Conservation (phyloP, 2,329 filamentous ascomycete species). For the Phaeosphaeriaceae sp. region DNA sequence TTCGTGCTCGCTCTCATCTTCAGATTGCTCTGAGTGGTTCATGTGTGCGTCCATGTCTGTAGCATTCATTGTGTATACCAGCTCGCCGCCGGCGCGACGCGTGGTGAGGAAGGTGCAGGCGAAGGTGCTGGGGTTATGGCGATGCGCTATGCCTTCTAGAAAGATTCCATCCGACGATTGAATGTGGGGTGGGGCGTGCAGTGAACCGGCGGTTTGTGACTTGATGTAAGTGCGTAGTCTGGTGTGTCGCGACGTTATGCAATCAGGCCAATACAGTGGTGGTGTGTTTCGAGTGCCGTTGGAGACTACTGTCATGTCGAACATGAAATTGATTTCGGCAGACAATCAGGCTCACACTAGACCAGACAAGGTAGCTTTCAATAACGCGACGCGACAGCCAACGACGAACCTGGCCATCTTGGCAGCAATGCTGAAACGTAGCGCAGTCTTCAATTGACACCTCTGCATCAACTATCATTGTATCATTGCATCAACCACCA, state of each 20-base stretch:
- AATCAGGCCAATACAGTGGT: not conserved
- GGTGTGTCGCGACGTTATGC: slow-evolving; percentile 19
- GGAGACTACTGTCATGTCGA: not conserved
- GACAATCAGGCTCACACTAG: not conserved
- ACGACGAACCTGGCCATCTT: slow-evolving; percentile 6
- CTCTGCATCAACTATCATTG: slow-evolving; percentile 9
- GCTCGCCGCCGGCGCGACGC: slow-evolving; percentile 4
- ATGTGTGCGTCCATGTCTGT: slow-evolving; percentile 19
- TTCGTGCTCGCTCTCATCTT: slow-evolving; percentile 37
- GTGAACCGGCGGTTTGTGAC: slow-evolving; percentile 12
- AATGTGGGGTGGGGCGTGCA: slow-evolving; percentile 22
- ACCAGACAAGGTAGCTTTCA: slow-evolving; percentile 19
- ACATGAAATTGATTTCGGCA: no score
- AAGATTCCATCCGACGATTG: slow-evolving; percentile 8
- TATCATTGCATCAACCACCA: no score
- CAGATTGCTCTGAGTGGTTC: slow-evolving; percentile 22
- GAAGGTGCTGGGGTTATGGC: slow-evolving; percentile 21
- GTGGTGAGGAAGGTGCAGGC: slow-evolving; percentile 34
- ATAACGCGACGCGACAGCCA: slow-evolving; percentile 17
- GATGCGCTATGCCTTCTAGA: slow-evolving; percentile 1
- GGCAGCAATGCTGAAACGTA: slow-evolving; percentile 31
- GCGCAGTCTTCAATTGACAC: slow-evolving; percentile 31
- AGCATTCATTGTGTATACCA: slow-evolving; percentile 10
- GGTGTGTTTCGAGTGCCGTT: slow-evolving; percentile 35
- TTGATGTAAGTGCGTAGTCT: no score